A percentile compares a stretch with the other conserved stretches of the same genome.
These are phyloP conservation scores for Tagetes erecta DNA, from an alignment of 129 eudicot genomes.

Conservation along the genomic window DNA sequence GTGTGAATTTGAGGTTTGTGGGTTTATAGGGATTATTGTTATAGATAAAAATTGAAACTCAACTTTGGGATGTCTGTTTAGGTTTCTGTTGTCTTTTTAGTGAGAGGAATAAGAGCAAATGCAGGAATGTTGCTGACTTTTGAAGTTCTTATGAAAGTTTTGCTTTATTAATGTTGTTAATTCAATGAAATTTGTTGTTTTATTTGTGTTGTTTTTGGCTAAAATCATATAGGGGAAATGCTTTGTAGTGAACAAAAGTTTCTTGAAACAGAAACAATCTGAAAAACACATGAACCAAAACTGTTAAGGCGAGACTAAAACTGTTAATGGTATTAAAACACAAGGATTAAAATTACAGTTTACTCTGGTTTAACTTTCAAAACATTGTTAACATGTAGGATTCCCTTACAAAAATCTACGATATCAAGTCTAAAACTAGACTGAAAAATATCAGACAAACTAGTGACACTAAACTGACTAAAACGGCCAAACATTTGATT, in stretches of 20 bases:
- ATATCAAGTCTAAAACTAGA: too few relatives aligned
- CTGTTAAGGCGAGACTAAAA: too few relatives aligned
- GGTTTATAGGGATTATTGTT: constrained; percentile 17
- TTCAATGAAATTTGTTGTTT: constrained; percentile 4
- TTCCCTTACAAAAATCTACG: too few relatives aligned
- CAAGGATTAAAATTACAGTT: too few relatives aligned
- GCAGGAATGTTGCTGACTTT: constrained; percentile 24
- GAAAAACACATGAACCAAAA: background rate
- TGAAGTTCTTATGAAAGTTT: constrained; percentile 21
- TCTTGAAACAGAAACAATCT: background rate
- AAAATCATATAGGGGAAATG: background rate
- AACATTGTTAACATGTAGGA: too few relatives aligned
- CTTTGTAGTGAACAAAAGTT: background rate
- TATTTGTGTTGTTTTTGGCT: background rate
- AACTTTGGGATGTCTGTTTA: constrained; percentile 23
- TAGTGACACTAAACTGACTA: too few relatives aligned
- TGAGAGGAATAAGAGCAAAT: constrained; percentile 34
- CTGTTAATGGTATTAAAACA: too few relatives aligned
- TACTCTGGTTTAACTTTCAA: too few relatives aligned
- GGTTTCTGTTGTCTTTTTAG: constrained; percentile 30
- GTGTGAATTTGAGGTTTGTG: constrained; percentile 29
- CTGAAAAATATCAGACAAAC: background rate
- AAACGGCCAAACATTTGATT: too few relatives aligned
- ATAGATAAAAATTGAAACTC: constrained; percentile 30
- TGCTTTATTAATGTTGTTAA: constrained; percentile 3